Evolutionary conservation across 768 basidiomycete species (phyloP), one percentile per base, ranked within the genome.

Genomic region (Lanmaoa pseudosensibilis): DNA sequence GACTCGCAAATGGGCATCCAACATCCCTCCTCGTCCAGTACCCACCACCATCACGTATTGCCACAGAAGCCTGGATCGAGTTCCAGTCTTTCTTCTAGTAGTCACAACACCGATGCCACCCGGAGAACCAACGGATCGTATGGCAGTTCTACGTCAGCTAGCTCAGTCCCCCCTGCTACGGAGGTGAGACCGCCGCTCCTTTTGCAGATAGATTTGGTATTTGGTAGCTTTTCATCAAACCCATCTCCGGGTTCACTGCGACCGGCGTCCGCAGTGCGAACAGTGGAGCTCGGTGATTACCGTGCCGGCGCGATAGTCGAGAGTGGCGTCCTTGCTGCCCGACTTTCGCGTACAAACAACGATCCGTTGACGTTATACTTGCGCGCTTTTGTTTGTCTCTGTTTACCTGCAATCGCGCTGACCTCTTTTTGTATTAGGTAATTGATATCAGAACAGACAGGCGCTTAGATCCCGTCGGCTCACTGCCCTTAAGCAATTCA

Each of bases 41-140:
- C 43, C 18, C 50, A 41, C 58, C 54, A 56, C 54, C 56, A 50
- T 58, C 58, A 52, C 41, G 32, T 27, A 33, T 51, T 46, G 55
- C 54, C 56, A 39, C 62, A 69, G 59, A 70, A 68, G 50, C 59
- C 70, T 37, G 37, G 57, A 53, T 73, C 69, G 27, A 71, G 60
- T 43, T 64, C 70, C 15, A 61, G 55, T 19, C 57, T 54, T 46
- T 59, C 65, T 55, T 67, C 62, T 16, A 61, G 30, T 12, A 62
- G 56, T 33, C 65, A 59, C 46, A 57, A 62, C 44, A 60, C 69
- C 54, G 69, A 73, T 73, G 59, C 57, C 16, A 59, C 69, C 56
- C 67, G 62, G 30, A 64, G 59, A 54, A 70, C 65, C 21, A 27
- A 62, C 54, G 50, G 49, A 57, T 70, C 69, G 19, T 44, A 56